Conservation (phyloP, 768 basidiomycete species). For the Mycena pura region DNA sequence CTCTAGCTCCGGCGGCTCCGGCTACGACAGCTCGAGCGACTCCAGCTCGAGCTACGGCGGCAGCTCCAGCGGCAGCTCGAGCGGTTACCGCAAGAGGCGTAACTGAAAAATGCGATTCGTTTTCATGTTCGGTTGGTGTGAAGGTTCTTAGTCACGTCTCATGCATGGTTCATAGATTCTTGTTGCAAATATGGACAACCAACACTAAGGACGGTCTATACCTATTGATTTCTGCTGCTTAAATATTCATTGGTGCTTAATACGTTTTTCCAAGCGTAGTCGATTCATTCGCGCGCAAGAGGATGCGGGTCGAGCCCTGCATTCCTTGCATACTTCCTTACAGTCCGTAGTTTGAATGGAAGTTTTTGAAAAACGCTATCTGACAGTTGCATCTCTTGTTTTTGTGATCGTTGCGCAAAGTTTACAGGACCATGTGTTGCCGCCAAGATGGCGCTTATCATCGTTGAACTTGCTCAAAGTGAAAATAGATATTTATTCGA, state of each 20-base stretch:
- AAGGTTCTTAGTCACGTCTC: constrained; percentile 30
- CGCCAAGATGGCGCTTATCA: constrained; percentile 6
- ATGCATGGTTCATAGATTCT: constrained; percentile 23
- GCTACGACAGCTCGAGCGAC: constrained; percentile 22
- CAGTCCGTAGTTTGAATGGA: constrained; percentile 19
- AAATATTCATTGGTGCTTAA: constrained; percentile 48
- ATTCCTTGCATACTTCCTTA: constrained; percentile 13
- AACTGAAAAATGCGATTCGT: constrained; percentile 7
- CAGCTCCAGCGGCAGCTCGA: constrained; percentile 21
- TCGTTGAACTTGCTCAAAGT: no score
- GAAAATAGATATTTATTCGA: no score
- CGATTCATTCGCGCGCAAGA: constrained; percentile 38
- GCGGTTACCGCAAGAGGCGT: neutral
- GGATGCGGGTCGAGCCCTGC: constrained; percentile 40
- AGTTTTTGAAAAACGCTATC: constrained; percentile 30
- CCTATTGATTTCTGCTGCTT: constrained; percentile 48
- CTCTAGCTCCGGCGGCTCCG: constrained; percentile 12
- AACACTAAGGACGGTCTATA: constrained; percentile 35
- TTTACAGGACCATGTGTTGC: neutral
- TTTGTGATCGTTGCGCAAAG: neutral
- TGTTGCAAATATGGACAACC: constrained; percentile 33
- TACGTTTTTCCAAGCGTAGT: constrained; percentile 45
- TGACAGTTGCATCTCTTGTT: neutral
- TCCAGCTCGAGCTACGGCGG: no score
- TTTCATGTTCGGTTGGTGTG: constrained; percentile 19